Conservation (phyloP, 176 grass and related monocot genomes). For the Aechmea fasciata region DNA sequence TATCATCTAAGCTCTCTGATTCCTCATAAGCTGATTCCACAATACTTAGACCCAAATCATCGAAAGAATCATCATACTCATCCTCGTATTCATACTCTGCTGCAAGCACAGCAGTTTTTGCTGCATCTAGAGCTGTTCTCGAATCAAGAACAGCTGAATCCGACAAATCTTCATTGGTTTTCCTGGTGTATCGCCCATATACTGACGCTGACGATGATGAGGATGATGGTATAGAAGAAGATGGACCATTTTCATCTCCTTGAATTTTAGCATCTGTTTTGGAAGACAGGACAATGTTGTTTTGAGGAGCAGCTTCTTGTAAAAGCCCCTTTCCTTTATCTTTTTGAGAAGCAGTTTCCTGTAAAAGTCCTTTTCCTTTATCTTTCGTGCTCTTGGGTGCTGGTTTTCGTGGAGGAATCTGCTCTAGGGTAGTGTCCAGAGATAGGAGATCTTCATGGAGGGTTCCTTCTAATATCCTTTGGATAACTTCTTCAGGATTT, state of each 20-base stretch:
- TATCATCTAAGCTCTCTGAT: slow-evolving; percentile 42
- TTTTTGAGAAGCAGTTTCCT: slow-evolving; percentile 32
- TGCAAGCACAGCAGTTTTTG: slow-evolving; percentile 46
- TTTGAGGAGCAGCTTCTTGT: slow-evolving; percentile 33
- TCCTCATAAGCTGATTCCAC: slow-evolving; percentile 83
- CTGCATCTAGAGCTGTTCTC: slow-evolving; percentile 48
- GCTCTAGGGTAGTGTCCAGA: slow-evolving; percentile 70
- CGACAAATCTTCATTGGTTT: slow-evolving; percentile 40
- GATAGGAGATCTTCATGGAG: slow-evolving; percentile 87
- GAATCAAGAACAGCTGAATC: slow-evolving; percentile 51
- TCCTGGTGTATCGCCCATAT: slow-evolving; percentile 84
- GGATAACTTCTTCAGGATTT: slow-evolving; percentile 79
- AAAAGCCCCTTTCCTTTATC: slow-evolving; percentile 88
- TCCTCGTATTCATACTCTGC: slow-evolving; percentile 82
- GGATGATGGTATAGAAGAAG: slow-evolving; percentile 46
- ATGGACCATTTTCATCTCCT: slow-evolving; percentile 30
- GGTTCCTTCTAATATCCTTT: slow-evolving; percentile 80
- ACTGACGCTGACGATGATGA: too few species aligned
- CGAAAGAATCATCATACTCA: slow-evolving; percentile 97
- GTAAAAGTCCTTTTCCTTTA: slow-evolving; percentile 76
- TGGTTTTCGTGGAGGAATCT: slow-evolving; percentile 45
- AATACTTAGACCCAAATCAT: slow-evolving; percentile 83
- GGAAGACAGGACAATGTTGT: slow-evolving; percentile 16
- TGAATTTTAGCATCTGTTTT: slow-evolving; percentile 21
- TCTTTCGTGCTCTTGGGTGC: slow-evolving; percentile 38